phyloP scores from a whole-genome alignment of 345 rosid species.

The Salix caprea region DNA sequence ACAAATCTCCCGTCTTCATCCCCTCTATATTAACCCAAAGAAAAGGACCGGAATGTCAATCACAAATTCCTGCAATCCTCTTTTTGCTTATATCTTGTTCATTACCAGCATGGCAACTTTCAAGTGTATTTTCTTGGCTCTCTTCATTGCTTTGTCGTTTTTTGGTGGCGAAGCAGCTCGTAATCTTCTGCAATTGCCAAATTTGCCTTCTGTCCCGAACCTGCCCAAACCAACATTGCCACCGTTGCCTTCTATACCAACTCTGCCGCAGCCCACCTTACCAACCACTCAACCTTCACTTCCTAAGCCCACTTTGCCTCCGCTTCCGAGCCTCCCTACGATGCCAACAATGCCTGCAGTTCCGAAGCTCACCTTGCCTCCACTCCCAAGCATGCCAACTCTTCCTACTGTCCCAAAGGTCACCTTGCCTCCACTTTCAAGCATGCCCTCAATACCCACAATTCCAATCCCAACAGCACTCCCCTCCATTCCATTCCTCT shows the following conservation, averaged over 20 bases:
- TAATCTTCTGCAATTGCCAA: slow-evolving; percentile 19
- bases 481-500: not conserved
- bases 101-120: not conserved
- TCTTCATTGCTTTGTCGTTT: slow-evolving; percentile 15
- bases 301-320: slow-evolving; percentile 4
- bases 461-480: not conserved
- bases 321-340: no score
- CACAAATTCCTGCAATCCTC: no score
- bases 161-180: slow-evolving; percentile 26
- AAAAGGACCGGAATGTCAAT: no score
- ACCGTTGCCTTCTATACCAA: not conserved
- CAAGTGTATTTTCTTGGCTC: not conserved
- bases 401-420: slow-evolving; percentile 11
- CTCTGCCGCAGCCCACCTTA: no score
- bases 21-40: no score
- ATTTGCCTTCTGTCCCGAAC: not conserved
- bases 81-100: no score
- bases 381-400: not conserved
- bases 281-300: slow-evolving; percentile 5
- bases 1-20: no score
- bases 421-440: not conserved
- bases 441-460: not conserved
- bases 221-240: slow-evolving; percentile 13
- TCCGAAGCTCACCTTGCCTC: not conserved
- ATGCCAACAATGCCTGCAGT: no score